phyloP scores from a whole-genome alignment of 371 early-diverging fungal genomes.

The Aphelidium insulamus region DNA sequence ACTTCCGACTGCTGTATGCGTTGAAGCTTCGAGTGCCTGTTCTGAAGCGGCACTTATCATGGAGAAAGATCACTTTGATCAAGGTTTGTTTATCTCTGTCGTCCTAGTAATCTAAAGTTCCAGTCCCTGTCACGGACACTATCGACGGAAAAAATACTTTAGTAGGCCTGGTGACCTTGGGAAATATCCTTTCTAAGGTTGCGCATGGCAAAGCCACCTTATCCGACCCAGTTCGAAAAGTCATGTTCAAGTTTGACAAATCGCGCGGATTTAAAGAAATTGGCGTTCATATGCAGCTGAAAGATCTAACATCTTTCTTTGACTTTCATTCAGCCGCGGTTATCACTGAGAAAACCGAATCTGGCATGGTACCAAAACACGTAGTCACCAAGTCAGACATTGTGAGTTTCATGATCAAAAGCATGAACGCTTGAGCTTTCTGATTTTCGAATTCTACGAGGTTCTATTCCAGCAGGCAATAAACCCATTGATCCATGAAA shows the following conservation, averaged over 20 bases:
- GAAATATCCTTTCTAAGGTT: constrained; percentile 62
- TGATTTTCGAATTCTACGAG: too few relatives aligned
- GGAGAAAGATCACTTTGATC: constrained; percentile 76
- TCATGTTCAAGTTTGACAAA: constrained; percentile 59
- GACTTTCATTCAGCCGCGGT: constrained; percentile 69
- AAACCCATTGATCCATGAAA: too few relatives aligned
- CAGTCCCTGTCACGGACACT: constrained; percentile 42
- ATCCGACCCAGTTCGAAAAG: constrained; percentile 37
- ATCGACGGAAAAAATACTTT: constrained; percentile 30
- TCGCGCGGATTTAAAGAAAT: constrained; percentile 51
- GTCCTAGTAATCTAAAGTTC: too few relatives aligned
- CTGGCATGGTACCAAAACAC: constrained; percentile 1
- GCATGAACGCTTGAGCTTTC: too few relatives aligned
- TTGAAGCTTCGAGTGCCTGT: constrained; percentile 31
- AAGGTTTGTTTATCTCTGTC: too few relatives aligned
- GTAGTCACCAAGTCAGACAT: constrained; percentile 27
- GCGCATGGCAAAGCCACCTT: constrained; percentile 40
- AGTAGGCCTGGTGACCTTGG: constrained; percentile 66
- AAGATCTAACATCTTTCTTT: constrained; percentile 62
- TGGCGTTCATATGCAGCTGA: constrained; percentile 54
- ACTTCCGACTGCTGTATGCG: constrained; percentile 58
- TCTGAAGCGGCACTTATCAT: constrained; percentile 63
- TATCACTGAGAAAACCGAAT: constrained; percentile 36
- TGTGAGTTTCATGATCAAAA: too few relatives aligned
- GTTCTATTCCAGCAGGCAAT: too few relatives aligned